Evolutionary conservation across 345 rosid species (phyloP).

Genomic region (Gossypium bickii): DNA sequence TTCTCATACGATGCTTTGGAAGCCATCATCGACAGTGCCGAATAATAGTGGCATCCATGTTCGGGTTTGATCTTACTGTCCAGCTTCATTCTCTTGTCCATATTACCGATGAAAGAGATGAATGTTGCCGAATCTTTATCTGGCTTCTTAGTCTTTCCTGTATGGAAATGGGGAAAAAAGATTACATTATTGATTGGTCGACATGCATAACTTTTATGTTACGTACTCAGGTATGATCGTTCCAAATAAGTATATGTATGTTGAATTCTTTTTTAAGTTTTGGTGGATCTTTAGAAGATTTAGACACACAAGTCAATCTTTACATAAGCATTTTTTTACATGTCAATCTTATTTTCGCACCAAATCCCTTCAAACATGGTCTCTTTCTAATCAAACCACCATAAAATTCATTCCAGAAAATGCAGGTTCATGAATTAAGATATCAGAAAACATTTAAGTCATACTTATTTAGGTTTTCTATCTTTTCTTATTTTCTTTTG

Average conservation of each 20-base stretch:
- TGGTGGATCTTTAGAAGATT: neutral
- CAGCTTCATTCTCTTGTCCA: constrained; percentile 47
- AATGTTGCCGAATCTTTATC: constrained; percentile 39
- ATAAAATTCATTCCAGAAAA: too few species aligned
- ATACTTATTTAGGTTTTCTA: too few species aligned
- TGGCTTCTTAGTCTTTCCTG: constrained; percentile 34
- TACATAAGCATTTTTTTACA: too few species aligned
- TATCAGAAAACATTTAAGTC: too few species aligned
- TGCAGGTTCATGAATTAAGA: too few species aligned
- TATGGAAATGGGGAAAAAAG: neutral
- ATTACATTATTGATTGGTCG: neutral
- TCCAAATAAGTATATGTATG: too few species aligned
- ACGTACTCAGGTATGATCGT: neutral
- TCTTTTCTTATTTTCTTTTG: too few species aligned
- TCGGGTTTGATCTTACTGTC: constrained; percentile 37
- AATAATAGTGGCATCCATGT: constrained; percentile 40
- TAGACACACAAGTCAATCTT: too few species aligned
- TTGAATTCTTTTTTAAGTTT: too few species aligned
- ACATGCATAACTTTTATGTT: neutral
- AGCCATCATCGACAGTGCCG: constrained; percentile 62
- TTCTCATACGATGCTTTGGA: constrained; percentile 71
- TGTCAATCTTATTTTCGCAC: too few species aligned
- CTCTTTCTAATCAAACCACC: too few species aligned
- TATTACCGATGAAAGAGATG: constrained; percentile 44
- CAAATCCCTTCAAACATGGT: too few species aligned